Conservation (phyloP, 1,284 basidiomycete species). For the Heliocybe sulcata region DNA sequence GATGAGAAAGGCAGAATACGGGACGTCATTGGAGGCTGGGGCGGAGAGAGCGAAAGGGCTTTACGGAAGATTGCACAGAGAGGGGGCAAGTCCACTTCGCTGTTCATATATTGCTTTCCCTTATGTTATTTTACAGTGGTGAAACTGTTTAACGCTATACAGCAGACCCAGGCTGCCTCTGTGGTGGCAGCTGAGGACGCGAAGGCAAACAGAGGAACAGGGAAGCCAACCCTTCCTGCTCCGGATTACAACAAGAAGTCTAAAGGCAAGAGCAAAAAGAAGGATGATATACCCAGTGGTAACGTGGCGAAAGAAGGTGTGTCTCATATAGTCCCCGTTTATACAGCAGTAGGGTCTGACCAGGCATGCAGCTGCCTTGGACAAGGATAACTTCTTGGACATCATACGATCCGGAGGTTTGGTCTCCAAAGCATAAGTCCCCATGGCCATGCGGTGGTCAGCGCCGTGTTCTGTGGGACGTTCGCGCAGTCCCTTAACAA, state of each 20-base stretch:
- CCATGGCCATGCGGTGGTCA: neutral
- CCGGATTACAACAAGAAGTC: conserved; percentile 41
- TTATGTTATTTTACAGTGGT: conserved; percentile 45
- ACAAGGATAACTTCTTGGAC: conserved; percentile 68
- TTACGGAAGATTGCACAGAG: conserved; percentile 77
- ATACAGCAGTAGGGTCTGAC: neutral
- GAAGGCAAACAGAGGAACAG: conserved; percentile 57
- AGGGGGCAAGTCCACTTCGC: conserved; percentile 48
- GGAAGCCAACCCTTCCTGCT: conserved; percentile 65
- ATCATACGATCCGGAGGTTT: conserved; percentile 72
- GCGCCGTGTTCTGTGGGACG: too few species aligned
- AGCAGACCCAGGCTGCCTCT: conserved; percentile 62
- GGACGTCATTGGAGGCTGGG: conserved; percentile 81
- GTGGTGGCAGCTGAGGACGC: conserved; percentile 43
- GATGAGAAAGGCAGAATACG: conserved; percentile 67
- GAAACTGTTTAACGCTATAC: conserved; percentile 75
- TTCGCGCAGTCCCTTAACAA: too few species aligned
- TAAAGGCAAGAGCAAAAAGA: conserved; percentile 44
- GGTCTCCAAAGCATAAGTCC: conserved; percentile 38
- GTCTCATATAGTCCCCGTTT: conserved; percentile 13
- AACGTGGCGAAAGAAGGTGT: conserved; percentile 50
- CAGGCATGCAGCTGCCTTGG: conserved; percentile 36
- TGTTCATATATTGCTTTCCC: neutral
- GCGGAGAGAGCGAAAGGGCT: conserved; percentile 68
- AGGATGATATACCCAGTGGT: conserved; percentile 41